Evolutionary conservation across 306 rosid genomes (phyloP).

Genomic region (Senna siamea): DNA sequence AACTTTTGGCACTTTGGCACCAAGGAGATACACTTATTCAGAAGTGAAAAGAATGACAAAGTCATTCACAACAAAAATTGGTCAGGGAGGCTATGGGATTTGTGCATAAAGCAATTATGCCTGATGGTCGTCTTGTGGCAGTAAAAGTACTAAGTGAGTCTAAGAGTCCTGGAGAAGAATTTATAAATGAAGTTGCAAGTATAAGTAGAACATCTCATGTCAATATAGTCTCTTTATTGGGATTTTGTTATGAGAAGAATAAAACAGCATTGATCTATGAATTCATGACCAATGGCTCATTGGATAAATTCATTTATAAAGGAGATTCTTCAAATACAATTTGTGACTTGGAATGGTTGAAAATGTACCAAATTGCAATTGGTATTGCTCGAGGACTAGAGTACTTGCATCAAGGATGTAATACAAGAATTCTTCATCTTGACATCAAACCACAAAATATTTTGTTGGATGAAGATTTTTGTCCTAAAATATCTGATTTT

Average conservation of each 20-base stretch:
- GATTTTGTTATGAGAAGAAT: conserved; percentile 33
- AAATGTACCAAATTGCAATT: conserved; percentile 12
- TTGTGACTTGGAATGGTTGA: conserved; percentile 5
- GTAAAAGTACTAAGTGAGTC: conserved; percentile 27
- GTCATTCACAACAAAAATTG: neutral
- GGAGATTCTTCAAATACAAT: neutral
- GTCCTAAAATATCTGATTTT: conserved; percentile 40
- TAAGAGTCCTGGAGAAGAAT: conserved; percentile 34
- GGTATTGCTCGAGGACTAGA: conserved; percentile 44
- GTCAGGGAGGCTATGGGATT: neutral
- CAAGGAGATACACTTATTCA: neutral
- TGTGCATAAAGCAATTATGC: neutral
- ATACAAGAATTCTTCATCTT: conserved; percentile 34
- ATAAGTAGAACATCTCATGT: conserved; percentile 21
- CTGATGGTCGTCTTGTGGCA: conserved; percentile 38
- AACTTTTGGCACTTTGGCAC: neutral
- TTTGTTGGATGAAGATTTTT: neutral
- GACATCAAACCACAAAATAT: conserved; percentile 7
- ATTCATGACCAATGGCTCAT: neutral
- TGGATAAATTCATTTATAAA: neutral
- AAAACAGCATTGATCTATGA: conserved; percentile 36
- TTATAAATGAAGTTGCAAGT: conserved; percentile 15
- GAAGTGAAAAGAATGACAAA: conserved; percentile 4
- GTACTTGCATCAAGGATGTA: conserved; percentile 41
- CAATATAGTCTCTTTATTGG: conserved; percentile 33